Evolutionary conservation across 2,329 filamentous ascomycete species (phyloP).

Genomic region (Elsinoe necatrix): DNA sequence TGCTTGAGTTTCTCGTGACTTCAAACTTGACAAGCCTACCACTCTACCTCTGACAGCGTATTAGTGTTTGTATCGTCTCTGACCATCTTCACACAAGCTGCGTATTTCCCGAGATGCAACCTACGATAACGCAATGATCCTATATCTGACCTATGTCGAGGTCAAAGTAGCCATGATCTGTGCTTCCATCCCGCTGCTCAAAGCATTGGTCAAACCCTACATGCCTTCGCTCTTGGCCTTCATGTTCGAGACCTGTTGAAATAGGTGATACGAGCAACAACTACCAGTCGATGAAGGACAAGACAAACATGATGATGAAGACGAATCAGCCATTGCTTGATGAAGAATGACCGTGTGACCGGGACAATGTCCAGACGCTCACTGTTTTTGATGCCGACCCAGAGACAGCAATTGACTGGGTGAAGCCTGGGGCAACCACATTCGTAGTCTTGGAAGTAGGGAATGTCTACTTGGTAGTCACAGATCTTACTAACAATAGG

Average conservation of each 20-base stretch:
- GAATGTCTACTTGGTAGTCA: background rate
- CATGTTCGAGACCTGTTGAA: background rate
- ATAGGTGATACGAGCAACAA: background rate
- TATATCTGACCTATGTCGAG: conserved; percentile 24
- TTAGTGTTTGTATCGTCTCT: conserved; percentile 21
- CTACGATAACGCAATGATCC: conserved; percentile 24
- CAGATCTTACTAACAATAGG: background rate
- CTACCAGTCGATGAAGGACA: background rate
- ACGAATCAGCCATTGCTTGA: background rate
- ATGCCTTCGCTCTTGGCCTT: background rate
- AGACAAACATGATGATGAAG: background rate
- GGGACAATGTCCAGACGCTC: background rate
- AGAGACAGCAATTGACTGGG: background rate
- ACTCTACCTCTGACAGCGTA: background rate
- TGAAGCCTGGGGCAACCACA: no score
- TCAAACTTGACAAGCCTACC: background rate
- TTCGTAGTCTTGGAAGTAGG: no score
- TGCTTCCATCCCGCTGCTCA: conserved; percentile 24
- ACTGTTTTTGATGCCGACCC: background rate
- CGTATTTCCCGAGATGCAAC: conserved; percentile 21
- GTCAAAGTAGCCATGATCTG: conserved; percentile 26
- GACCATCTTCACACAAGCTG: conserved; percentile 22
- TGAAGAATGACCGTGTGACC: background rate
- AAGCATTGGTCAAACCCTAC: conserved; percentile 18
- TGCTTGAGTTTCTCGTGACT: conserved; percentile 1